Evolutionary conservation across 192 early-diverging fungal genomes (phyloP).

Genomic region (Mortierella antarctica): DNA sequence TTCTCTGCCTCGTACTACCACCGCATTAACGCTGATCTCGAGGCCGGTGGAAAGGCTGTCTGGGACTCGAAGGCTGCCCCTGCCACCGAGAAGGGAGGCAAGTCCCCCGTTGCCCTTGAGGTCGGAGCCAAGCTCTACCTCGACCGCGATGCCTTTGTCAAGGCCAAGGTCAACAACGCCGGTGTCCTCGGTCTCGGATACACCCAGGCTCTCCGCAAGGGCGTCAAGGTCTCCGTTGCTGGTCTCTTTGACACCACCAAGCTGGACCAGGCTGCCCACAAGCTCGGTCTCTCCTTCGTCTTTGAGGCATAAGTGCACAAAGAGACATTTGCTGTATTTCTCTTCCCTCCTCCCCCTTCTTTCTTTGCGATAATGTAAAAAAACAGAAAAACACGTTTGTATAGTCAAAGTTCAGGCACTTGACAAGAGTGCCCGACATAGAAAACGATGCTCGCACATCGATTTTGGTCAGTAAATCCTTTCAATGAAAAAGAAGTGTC

Average conservation of each 20-base stretch:
- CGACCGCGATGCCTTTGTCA: conserved; percentile 89
- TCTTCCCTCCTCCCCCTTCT: neutral
- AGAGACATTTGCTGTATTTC: neutral
- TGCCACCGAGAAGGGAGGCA: conserved; percentile 59
- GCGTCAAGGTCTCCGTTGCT: conserved; percentile 94
- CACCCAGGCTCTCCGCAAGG: conserved; percentile 91
- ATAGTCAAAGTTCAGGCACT: too few relatives aligned
- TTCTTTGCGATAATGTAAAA: conserved; percentile 18
- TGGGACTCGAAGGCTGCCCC: conserved; percentile 80
- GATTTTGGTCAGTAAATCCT: neutral
- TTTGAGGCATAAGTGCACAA: conserved; percentile 82
- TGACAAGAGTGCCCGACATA: too few relatives aligned
- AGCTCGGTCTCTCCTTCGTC: conserved; percentile 90
- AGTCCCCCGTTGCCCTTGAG: conserved; percentile 83
- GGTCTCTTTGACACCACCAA: conserved; percentile 95
- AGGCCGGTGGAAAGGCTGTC: conserved; percentile 94
- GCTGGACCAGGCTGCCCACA: conserved; percentile 94
- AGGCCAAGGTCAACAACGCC: conserved; percentile 86
- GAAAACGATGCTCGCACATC: neutral
- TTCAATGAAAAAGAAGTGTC: neutral
- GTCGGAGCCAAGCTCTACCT: conserved; percentile 95
- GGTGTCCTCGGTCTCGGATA: conserved; percentile 94
- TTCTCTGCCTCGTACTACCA: conserved; percentile 98
- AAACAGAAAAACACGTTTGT: conserved; percentile 11
- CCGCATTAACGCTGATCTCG: conserved; percentile 89